Evolutionary conservation across 2,329 filamentous ascomycete genomes (phyloP).

Genomic region (Penicillium sp.): DNA sequence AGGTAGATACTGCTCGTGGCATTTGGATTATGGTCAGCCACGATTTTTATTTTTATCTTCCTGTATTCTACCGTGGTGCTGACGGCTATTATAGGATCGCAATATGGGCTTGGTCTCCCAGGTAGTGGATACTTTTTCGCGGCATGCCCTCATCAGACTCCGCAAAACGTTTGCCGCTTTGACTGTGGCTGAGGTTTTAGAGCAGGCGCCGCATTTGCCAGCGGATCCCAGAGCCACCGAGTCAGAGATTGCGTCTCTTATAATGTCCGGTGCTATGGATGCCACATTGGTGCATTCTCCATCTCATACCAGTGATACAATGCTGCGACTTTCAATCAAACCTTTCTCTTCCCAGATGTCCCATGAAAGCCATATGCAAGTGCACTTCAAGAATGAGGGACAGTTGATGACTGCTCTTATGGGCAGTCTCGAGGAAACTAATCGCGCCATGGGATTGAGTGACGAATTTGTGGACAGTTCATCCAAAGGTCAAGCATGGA

Average conservation of each 20-base stretch:
- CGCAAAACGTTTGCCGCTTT: conserved; percentile 66
- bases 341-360: conserved; percentile 31
- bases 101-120: conserved; percentile 68
- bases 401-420: conserved; percentile 49
- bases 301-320: conserved; percentile 38
- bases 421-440: conserved; percentile 50
- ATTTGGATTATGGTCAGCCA: conserved; percentile 57
- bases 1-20: conserved; percentile 56
- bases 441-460: conserved; percentile 53
- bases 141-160: conserved; percentile 69
- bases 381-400: conserved; percentile 49
- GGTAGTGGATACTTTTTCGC: conserved; percentile 66
- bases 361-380: conserved; percentile 34
- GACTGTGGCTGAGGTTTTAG: conserved; percentile 48
- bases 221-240: conserved; percentile 28
- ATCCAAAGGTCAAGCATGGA: conserved; percentile 45
- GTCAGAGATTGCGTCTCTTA: conserved; percentile 42
- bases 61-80: not conserved
- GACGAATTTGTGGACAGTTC: conserved; percentile 56
- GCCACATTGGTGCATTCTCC: conserved; percentile 48
- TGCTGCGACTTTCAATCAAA: conserved; percentile 51
- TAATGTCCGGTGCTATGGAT: conserved; percentile 48
- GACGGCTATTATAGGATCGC: conserved; percentile 51
- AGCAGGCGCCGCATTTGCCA: conserved; percentile 29
- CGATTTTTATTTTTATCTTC: not conserved